These are phyloP conservation scores for Musa acuminata DNA, from an alignment of 176 grass and related monocot genomes.

Conservation along the genomic window DNA sequence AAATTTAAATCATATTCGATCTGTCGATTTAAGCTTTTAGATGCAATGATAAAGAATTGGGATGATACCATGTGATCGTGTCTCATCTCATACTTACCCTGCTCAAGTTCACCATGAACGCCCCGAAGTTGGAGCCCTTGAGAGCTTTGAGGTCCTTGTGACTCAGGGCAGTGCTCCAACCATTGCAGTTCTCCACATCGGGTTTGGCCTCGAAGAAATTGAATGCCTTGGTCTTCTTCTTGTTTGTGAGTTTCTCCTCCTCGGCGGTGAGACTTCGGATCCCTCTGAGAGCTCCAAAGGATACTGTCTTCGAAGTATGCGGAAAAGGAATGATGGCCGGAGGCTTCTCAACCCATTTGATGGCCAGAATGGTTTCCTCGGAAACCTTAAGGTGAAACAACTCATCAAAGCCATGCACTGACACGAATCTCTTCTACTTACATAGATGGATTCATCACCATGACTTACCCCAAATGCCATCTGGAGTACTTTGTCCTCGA, in stretches of 20 bases:
- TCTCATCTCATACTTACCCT: constrained; percentile 24
- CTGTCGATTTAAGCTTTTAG: no score
- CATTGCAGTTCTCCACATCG: constrained; percentile 75
- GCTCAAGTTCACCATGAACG: constrained; percentile 86
- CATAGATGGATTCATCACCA: no score
- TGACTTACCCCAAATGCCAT: constrained; percentile 56
- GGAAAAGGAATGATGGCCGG: constrained; percentile 42
- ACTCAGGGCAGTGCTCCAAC: constrained; percentile 72
- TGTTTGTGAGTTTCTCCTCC: constrained; percentile 22
- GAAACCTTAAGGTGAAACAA: constrained; percentile 19
- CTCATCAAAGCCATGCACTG: background rate
- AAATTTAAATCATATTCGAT: no score
- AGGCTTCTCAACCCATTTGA: constrained; percentile 28
- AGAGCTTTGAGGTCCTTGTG: constrained; percentile 44
- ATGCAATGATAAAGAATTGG: no score
- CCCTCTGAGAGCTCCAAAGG: constrained; percentile 40
- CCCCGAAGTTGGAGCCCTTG: constrained; percentile 37
- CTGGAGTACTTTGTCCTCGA: constrained; percentile 45
- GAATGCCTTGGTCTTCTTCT: constrained; percentile 59
- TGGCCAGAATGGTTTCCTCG: constrained; percentile 27
- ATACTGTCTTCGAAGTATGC: background rate
- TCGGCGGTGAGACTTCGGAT: constrained; percentile 11
- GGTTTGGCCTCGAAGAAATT: constrained; percentile 68
- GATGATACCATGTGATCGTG: no score
- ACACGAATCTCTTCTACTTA: no score